These are phyloP conservation scores for Lipomyces orientalis DNA, from an alignment of 805 yeast genomes.

Conservation along the genomic window DNA sequence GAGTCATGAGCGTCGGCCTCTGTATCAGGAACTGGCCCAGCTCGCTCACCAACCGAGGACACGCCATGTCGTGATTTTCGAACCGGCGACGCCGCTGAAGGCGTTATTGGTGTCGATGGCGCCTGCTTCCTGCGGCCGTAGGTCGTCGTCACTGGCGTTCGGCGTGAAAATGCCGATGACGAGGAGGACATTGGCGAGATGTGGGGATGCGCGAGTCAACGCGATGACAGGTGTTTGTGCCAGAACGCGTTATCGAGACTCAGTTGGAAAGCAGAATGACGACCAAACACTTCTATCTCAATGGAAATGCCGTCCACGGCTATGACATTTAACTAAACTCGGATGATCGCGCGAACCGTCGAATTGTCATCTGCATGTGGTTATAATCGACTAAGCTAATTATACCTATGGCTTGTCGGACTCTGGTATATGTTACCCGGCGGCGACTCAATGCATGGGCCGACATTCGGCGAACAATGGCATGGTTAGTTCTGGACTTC, in stretches of 20 bases:
- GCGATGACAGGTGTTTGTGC: not conserved
- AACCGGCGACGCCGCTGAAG: conserved; percentile 24
- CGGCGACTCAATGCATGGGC: too few species aligned
- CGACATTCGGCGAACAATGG: too few species aligned
- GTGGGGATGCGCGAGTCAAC: not conserved
- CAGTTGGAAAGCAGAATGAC: not conserved
- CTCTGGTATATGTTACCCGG: too few species aligned
- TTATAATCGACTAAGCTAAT: too few species aligned
- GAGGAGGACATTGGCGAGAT: not conserved
- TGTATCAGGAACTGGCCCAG: not conserved
- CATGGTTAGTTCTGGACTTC: too few species aligned
- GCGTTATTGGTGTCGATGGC: conserved; percentile 23
- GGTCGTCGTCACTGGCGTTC: conserved; percentile 21
- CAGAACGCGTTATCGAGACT: not conserved
- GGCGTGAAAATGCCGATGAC: conserved; percentile 11
- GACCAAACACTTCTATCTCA: too few species aligned
- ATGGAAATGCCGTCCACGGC: too few species aligned
- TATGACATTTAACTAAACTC: not conserved
- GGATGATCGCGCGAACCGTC: not conserved
- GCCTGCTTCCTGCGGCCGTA: conserved; percentile 25
- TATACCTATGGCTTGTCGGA: too few species aligned
- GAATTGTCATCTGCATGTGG: not conserved
- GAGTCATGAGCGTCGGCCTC: not conserved
- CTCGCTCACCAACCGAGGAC: not conserved
- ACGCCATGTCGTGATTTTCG: conserved; percentile 8